A percentile compares a stretch with the other conserved stretches of the same genome.
Conservation (phyloP, 108 stramenopile species). For the Thalassiosira profunda region DNA sequence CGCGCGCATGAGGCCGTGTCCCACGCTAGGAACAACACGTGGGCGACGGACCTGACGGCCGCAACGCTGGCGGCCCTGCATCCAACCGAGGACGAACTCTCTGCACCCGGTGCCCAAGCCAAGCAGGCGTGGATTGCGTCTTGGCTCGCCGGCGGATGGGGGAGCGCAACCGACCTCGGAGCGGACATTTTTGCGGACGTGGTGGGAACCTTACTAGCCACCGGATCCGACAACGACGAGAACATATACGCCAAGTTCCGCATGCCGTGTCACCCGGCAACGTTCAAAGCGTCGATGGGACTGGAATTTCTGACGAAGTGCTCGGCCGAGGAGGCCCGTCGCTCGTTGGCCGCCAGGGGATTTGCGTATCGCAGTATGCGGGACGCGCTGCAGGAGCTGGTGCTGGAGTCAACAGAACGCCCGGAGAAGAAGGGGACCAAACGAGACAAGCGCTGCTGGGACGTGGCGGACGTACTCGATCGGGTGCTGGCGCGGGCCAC, state of each 20-base stretch:
- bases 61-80: conserved; percentile 24
- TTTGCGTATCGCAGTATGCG: conserved; percentile 33
- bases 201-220: conserved; percentile 15
- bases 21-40: conserved; percentile 12
- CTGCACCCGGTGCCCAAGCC: neutral
- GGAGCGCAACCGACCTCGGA: conserved; percentile 23
- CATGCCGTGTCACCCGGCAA: conserved; percentile 37
- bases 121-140: conserved; percentile 24
- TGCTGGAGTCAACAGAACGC: conserved; percentile 18
- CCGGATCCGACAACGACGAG: conserved; percentile 32
- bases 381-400: conserved; percentile 23
- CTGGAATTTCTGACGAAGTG: conserved; percentile 15
- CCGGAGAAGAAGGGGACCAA: conserved; percentile 18
- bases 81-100: conserved; percentile 22
- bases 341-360: conserved; percentile 14
- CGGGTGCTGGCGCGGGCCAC: conserved; percentile 22
- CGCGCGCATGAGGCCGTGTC: conserved; percentile 36
- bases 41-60: conserved; percentile 37
- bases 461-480: conserved; percentile 21
- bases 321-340: conserved; percentile 14
- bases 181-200: conserved; percentile 23
- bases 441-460: conserved; percentile 30
- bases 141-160: conserved; percentile 38
- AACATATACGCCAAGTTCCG: conserved; percentile 41
- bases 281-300: conserved; percentile 23